Conservation (phyloP, 768 basidiomycete species). For the Calocybe indica region DNA sequence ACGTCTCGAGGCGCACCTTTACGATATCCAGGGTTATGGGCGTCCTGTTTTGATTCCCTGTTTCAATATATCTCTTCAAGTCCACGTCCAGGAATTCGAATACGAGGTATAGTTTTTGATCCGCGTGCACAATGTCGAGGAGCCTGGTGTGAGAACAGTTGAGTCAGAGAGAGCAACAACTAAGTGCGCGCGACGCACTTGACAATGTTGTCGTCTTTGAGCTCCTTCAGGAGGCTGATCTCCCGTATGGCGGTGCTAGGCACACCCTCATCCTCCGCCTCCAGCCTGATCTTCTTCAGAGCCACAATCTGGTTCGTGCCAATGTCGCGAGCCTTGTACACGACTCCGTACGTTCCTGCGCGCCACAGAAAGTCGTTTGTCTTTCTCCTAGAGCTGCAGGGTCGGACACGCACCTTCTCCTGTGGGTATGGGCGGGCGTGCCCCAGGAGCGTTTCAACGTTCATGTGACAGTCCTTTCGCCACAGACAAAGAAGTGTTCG, state of each 20-base stretch:
- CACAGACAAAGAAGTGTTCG: too few relatives aligned
- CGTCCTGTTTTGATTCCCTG: slow-evolving; percentile 61
- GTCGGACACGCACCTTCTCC: slow-evolving; percentile 41
- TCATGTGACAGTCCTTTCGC: slow-evolving; percentile 5
- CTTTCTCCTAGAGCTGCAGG: background rate
- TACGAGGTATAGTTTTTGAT: slow-evolving; percentile 96
- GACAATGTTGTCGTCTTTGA: slow-evolving; percentile 95
- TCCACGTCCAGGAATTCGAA: slow-evolving; percentile 98
- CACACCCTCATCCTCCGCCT: slow-evolving; percentile 98
- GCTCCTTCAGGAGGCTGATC: slow-evolving; percentile 94
- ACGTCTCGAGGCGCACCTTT: slow-evolving; percentile 54
- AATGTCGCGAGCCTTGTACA: slow-evolving; percentile 92
- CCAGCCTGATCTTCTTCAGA: slow-evolving; percentile 96
- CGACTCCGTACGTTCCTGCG: slow-evolving; percentile 94
- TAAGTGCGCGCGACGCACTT: slow-evolving; percentile 44
- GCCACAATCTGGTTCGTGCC: slow-evolving; percentile 82
- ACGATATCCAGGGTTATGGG: slow-evolving; percentile 70
- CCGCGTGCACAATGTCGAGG: slow-evolving; percentile 93
- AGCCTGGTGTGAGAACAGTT: slow-evolving; percentile 45
- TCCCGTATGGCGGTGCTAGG: slow-evolving; percentile 97
- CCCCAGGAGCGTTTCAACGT: slow-evolving; percentile 1
- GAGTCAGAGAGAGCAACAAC: background rate
- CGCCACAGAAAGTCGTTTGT: slow-evolving; percentile 6
- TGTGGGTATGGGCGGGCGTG: slow-evolving; percentile 15
- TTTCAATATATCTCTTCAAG: slow-evolving; percentile 95